These are phyloP conservation scores for Aspergillus glaucus DNA, from an alignment of 2,329 filamentous ascomycete genomes.

Conservation along the genomic window DNA sequence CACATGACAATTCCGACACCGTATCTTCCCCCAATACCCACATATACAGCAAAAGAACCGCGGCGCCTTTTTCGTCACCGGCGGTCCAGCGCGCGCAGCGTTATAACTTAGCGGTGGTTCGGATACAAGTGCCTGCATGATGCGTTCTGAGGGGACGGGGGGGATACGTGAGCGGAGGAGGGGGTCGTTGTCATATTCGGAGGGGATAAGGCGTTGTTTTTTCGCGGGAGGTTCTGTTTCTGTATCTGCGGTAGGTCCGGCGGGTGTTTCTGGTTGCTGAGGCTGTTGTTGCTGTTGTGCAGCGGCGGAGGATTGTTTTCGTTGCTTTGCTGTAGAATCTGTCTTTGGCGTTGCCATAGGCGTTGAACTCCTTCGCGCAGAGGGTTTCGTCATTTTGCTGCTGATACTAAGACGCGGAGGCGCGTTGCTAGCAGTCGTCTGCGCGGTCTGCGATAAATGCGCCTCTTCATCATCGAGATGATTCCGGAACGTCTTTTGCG, in stretches of 20 bases:
- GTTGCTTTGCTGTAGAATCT: slow-evolving; percentile 8
- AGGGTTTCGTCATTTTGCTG: slow-evolving; percentile 17
- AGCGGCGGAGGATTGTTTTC: slow-evolving; percentile 14
- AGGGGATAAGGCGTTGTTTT: slow-evolving; percentile 23
- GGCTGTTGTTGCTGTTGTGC: neutral
- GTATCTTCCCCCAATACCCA: slow-evolving; percentile 46
- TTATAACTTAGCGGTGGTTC: slow-evolving; percentile 45
- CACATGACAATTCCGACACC: slow-evolving; percentile 42
- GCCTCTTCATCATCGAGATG: slow-evolving; percentile 48
- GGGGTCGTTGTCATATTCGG: slow-evolving; percentile 36
- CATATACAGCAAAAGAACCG: slow-evolving; percentile 44
- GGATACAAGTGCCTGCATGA: slow-evolving; percentile 40
- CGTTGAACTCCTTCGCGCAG: slow-evolving; percentile 21
- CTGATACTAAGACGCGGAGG: slow-evolving; percentile 10
- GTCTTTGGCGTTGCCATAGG: slow-evolving; percentile 13
- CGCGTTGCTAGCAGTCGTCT: slow-evolving; percentile 1
- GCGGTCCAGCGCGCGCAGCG: slow-evolving; percentile 36
- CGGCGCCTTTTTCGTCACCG: slow-evolving; percentile 24
- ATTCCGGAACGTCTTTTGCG: slow-evolving; percentile 46
- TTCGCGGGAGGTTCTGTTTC: neutral
- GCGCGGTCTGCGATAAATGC: slow-evolving; percentile 23
- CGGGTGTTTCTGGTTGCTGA: neutral
- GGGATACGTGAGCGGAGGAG: slow-evolving; percentile 39
- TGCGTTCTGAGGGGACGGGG: slow-evolving; percentile 37
- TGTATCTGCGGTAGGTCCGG: slow-evolving; percentile 6